Evolutionary conservation across 768 basidiomycete species (phyloP), one percentile per base, ranked within the genome.

Genomic region (Kwoniella botswanensis): DNA sequence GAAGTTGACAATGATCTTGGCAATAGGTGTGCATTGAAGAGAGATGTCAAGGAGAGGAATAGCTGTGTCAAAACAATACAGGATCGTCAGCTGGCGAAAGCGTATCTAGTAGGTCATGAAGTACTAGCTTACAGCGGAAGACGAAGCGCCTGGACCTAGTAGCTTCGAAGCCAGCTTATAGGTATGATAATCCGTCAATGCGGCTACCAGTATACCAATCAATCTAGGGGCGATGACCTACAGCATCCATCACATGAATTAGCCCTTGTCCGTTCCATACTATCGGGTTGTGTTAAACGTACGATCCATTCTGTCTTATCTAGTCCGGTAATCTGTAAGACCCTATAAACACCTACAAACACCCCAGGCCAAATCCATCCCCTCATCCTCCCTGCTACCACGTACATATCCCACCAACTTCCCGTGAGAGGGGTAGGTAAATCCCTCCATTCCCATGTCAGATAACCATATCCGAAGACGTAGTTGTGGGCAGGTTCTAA

Each of bases 381-480:
- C 62, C 82, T 75, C 74, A 83, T 72, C 21, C 79, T 57, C 2
- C 79, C 82, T 11, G 68, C 73, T 1, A 53, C 74, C 0, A 22
- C 84, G 61, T 87, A 84, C 55, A 88, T 57, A 21, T 58, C 46
- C 67, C 67, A 79, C 50, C 71, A 78, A 0, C 1, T 6, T n/a
- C 24, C 53, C 0, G 42, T 29, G 10, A 55, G n/a, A 15, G 35
- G n/a, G 9, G 21, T 59, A 1, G 78, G 76, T 42, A 76, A 65
- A 58, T 77, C 74, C 18, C 72, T 84, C 97, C 97, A 99, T 86
- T 99, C 97, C 97, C 97, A 99, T 24, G 95, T 98, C 53, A 94
- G 86, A 74, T 90, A 87, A 2, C 94, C 96, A 84, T 93, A 93
- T 57, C 94, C 94, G 81, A 93, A 98, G 61, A 97, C 93, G 54